Evolutionary conservation across 352 stramenopile species (phyloP).

Genomic region (Thalassiosira exigua): DNA sequence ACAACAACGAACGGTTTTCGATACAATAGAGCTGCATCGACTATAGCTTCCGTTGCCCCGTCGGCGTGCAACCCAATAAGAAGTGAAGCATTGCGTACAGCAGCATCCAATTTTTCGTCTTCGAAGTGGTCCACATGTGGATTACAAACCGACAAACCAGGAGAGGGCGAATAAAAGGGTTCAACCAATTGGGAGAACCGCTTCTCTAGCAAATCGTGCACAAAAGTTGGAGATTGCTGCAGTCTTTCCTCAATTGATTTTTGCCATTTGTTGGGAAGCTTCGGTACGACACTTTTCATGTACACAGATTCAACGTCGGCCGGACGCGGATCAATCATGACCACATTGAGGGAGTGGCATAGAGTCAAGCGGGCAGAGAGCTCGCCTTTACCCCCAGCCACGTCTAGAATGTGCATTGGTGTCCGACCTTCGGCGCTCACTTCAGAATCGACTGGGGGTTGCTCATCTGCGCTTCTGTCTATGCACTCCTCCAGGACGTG

Average conservation of each 20-base stretch:
- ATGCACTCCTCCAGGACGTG: neutral
- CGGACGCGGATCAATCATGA: constrained; percentile 71
- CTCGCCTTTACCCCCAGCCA: constrained; percentile 77
- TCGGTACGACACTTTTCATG: constrained; percentile 22
- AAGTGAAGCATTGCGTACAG: constrained; percentile 3
- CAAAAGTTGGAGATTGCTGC: constrained; percentile 59
- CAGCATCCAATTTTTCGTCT: neutral
- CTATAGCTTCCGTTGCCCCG: constrained; percentile 91
- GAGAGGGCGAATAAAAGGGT: constrained; percentile 44
- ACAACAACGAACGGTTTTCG: constrained; percentile 91
- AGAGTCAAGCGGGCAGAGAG: constrained; percentile 59
- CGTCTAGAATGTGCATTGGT: constrained; percentile 64
- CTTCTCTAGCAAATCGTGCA: constrained; percentile 43
- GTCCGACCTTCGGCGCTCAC: neutral
- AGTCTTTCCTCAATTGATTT: constrained; percentile 58
- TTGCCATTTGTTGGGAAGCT: constrained; percentile 83
- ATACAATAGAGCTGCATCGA: constrained; percentile 89
- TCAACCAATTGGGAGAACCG: constrained; percentile 60
- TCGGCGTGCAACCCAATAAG: constrained; percentile 93
- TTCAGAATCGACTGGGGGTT: constrained; percentile 44
- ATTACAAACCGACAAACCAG: neutral
- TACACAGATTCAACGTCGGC: constrained; percentile 46
- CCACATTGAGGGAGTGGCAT: constrained; percentile 70
- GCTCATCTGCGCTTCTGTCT: constrained; percentile 45
- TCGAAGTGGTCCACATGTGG: neutral